phyloP scores from a whole-genome alignment of 495 filamentous ascomycete genomes.

The Annulohypoxylon stygium region DNA sequence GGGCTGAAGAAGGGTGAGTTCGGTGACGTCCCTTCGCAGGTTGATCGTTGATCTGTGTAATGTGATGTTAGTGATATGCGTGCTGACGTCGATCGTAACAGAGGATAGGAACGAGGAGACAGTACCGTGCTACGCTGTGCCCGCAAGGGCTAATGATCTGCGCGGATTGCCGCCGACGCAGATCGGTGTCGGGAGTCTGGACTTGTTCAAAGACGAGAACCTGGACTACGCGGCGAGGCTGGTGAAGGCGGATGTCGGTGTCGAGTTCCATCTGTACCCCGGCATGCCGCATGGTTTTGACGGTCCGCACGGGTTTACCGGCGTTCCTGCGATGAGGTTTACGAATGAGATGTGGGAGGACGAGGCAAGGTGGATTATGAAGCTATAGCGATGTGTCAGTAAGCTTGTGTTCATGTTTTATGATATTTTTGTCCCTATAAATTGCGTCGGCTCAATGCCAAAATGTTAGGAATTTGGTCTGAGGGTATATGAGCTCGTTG shows the following conservation, averaged over 20 bases:
- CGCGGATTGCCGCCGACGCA: slow-evolving; percentile 54
- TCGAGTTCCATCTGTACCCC: slow-evolving; percentile 66
- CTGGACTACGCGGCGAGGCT: slow-evolving; percentile 57
- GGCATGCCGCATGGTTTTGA: slow-evolving; percentile 66
- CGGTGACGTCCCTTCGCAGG: neutral
- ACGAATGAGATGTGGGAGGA: slow-evolving; percentile 8
- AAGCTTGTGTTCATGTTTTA: too few relatives aligned
- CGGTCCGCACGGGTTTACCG: slow-evolving; percentile 60
- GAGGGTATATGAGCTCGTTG: neutral
- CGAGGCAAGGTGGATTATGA: slow-evolving; percentile 22
- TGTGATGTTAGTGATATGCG: neutral
- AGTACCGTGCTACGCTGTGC: slow-evolving; percentile 50
- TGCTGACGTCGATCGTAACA: neutral
- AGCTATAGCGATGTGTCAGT: neutral
- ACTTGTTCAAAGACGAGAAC: slow-evolving; percentile 61
- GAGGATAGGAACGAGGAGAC: slow-evolving; percentile 25
- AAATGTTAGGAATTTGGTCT: neutral
- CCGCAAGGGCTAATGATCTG: slow-evolving; percentile 52
- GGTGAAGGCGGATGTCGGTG: slow-evolving; percentile 53
- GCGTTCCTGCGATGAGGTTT: slow-evolving; percentile 4
- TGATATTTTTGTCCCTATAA: neutral
- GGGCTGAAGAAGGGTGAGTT: slow-evolving; percentile 12
- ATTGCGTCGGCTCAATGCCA: neutral
- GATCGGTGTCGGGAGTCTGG: slow-evolving; percentile 56
- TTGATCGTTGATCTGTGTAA: neutral